Base-by-base conservation (phyloP, 257 asterid species). In the Cruciata laevipes region DNA sequence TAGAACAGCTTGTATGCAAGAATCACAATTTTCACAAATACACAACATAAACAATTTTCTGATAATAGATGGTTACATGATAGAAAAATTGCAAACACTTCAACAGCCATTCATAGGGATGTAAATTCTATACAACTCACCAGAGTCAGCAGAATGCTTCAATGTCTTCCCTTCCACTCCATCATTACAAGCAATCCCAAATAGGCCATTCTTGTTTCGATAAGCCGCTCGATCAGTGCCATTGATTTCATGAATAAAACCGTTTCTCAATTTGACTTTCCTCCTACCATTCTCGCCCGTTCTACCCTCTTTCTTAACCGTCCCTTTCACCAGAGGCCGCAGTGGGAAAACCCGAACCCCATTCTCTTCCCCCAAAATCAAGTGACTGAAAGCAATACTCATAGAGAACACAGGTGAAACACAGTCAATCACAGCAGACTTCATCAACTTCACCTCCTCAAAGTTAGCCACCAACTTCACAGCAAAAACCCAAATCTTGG, bases 351-450 rank as follows among this genome's bases (percentile, higher is more conserved):
- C 72, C 83, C 96, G 77, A 69, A 88, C 96, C 71, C 97, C 97
- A 61, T 81, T 83, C 82, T 81, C 89, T 73, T 91, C 96, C 71
- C 97, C 97, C 59, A 86, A 69, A 71, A 91, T 68, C 80, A 91
- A 69, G 68, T 72, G 76, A 60, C 91, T 87, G 67, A 84, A 86
- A 62, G 82, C 74, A 61, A 85, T 63, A 78, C 78, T 76, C 49
- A 85, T 78, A 0, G 87, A 77, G 66, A 85, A 86, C 18, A 91
- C 84, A 1, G 93, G 95, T 9, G 67, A 67, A 38, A 82, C 66
- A 74, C 96, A 88, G 73, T 88, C 91, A 67, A 91, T 83, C 76
- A 83, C 88, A 17, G 96, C 90, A 77, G 87, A 86, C 75, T 88
- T 91, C 78, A 91, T 83, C 73, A 91, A 77, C 80, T 88, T 91